Evolutionary conservation across 2,329 filamentous ascomycete genomes (phyloP).

Genomic region (Tolypocladium tropicale): DNA sequence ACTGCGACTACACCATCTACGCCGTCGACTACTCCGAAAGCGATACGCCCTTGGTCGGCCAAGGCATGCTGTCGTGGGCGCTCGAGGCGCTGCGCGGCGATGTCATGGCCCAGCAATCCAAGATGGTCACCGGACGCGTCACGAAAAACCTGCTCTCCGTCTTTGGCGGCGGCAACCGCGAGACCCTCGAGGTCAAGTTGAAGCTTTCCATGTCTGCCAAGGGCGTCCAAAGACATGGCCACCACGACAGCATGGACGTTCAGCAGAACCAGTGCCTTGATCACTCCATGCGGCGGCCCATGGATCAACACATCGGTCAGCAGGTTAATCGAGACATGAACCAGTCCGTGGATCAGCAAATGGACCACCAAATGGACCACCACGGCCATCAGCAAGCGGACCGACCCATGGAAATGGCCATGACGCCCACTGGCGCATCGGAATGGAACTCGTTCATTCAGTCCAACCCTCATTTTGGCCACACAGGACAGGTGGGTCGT

Average conservation of each 20-base stretch:
- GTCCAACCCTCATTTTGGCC: conserved; percentile 49
- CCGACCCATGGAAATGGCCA: conserved; percentile 21
- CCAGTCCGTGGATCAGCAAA: conserved; percentile 3
- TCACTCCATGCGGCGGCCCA: conserved; percentile 7
- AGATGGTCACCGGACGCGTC: conserved; percentile 80
- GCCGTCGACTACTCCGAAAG: conserved; percentile 94
- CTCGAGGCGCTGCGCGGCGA: conserved; percentile 37
- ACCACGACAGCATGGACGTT: conserved; percentile 13
- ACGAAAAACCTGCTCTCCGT: conserved; percentile 77
- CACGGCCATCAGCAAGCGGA: conserved; percentile 7
- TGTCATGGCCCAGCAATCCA: conserved; percentile 45
- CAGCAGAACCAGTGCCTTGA: conserved; percentile 5
- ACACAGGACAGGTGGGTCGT: conserved; percentile 18
- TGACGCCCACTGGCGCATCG: conserved; percentile 50
- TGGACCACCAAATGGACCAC: conserved; percentile 5
- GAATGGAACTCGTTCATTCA: conserved; percentile 75
- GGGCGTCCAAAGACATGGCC: conserved; percentile 22
- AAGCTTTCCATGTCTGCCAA: conserved; percentile 71
- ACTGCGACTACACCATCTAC: conserved; percentile 88
- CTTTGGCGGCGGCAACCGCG: conserved; percentile 71
- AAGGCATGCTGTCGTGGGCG: conserved; percentile 86
- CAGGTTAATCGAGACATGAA: conserved; percentile 6
- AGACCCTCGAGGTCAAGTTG: conserved; percentile 88
- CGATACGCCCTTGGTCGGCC: conserved; percentile 84
- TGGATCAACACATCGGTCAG: conserved; percentile 9